Conservation (phyloP, 2,329 filamentous ascomycete species). For the Lanzia echinophila region DNA sequence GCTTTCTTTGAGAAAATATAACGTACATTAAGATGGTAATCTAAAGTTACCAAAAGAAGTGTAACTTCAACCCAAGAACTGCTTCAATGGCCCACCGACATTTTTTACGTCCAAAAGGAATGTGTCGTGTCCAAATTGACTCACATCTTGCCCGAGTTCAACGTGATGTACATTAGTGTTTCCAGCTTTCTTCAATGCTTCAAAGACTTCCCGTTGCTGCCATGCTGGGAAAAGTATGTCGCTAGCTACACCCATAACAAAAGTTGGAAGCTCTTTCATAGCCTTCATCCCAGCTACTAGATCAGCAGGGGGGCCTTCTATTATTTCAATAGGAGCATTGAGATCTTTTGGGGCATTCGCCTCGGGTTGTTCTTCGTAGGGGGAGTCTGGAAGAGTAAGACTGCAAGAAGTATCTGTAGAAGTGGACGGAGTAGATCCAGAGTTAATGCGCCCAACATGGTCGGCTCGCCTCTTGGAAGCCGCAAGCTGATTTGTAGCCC, state of each 20-base stretch:
- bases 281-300: constrained; percentile 67
- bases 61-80: constrained; percentile 56
- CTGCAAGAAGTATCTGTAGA: constrained; percentile 51
- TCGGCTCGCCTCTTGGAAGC: constrained; percentile 55
- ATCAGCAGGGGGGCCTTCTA: constrained; percentile 63
- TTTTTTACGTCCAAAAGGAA: constrained; percentile 90
- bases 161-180: constrained; percentile 80
- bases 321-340: constrained; percentile 29
- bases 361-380: constrained; percentile 76
- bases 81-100: constrained; percentile 75
- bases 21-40: no score
- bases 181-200: constrained; percentile 68
- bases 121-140: constrained; percentile 92
- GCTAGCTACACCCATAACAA: constrained; percentile 90
- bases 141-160: constrained; percentile 89
- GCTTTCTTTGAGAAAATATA: no score
- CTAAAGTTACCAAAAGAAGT: background rate
- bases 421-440: constrained; percentile 29
- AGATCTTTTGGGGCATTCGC: constrained; percentile 35
- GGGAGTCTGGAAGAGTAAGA: constrained; percentile 72
- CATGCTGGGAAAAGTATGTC: constrained; percentile 97
- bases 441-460: constrained; percentile 50
- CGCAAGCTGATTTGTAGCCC: constrained; percentile 59
- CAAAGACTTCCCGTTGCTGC: constrained; percentile 93
- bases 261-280: constrained; percentile 68